Base-by-base conservation (phyloP, 2,329 filamentous ascomycete genomes). In the Aspergillus costaricaensis region DNA sequence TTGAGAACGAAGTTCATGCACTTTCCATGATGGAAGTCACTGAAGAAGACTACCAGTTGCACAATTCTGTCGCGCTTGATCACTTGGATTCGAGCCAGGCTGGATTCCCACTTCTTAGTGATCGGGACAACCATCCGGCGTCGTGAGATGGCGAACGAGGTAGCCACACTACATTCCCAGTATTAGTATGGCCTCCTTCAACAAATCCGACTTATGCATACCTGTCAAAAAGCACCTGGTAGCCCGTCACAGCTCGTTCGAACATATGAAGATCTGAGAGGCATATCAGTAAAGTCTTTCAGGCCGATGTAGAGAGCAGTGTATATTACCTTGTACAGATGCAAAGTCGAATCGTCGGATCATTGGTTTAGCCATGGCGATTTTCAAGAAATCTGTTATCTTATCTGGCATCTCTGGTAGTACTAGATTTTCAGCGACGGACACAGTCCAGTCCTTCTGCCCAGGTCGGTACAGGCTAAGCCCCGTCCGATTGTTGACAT, bases 21-120 rank as follows among this genome's bases (percentile, higher is more conserved):
- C 66, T 91, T 88, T 3, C 92, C 92, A 69, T 96, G 91, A 47
- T 86, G 86, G 75, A 96, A 96, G 61, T 93, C 90, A 65, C 92
- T 88, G 74, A 96, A 95, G 78, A 96, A 97, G 3, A 88, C 92
- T 21, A 96, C 79, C 30, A 97, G 80, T 74, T 96, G 91, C 21
- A 90, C 77, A 14, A 90, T 85, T 69, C 87, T 90, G 63, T 92
- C 90, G 65, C 89, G 88, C 65, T 87, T 83, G 38, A 96, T 86
- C 39, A 96, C 82, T 73, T 96, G 92, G 7, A 96, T 81, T 38
- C 93, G 87, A 8, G 91, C 91, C 39, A 83, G 84, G n/a, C 83
- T 86, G 2, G 92, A 91, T 72, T 96, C 92, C 91, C 91, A 96
- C 75, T 95, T 95, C 79, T 96, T 96, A 79, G 96, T 91, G 66